Base-by-base conservation (phyloP, 208 protist genomes). In the Crithidia sp. region DNA sequence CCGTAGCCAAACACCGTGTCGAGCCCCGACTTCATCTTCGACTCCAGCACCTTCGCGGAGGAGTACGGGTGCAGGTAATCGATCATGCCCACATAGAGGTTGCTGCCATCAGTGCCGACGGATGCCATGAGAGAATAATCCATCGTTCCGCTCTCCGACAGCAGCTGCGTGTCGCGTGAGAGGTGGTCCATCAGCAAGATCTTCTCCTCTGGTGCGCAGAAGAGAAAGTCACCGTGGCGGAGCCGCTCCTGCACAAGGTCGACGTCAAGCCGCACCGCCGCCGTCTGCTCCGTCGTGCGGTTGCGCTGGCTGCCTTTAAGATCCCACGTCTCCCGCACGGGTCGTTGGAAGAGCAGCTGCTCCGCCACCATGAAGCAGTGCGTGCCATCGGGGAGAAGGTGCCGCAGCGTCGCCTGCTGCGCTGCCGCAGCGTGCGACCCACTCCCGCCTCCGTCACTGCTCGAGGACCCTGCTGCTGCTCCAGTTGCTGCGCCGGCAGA, bases 1-100 rank as follows among this genome's bases (percentile, higher is more conserved):
- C 71, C 41, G 70, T 83, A 81, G 14, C 87, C 85, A 17, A 94
- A 79, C 12, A 94, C 79, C 0, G 89, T 93, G 64, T 96, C 92
- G 2, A 96, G 59, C 5, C 89, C 88, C 2, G 86, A 89, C 68
- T 96, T 96, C 67, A 96, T 84, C 44, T 88, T 93, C 13, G 89
- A 94, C 69, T 96, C 89, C 13, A 94, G 79, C 55, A 85, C 76
- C 68, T 96, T 96, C 0, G 75, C 87, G 5, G 88, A 82, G 13
- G 83, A 88, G 80, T 92, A 96, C 4, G 92, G 92, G 74, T 96
- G 88, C 54, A 96, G 71, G 72, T 88, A 96, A 77, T 96, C 92
- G 40, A 96, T 86, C 49, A 96, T 73, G 28, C 92, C 89, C 16
- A 95, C 67, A 47, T 67, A 76, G 54, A 78, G 39, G 14, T 41